Percentiles rank a stretch among this genome's conserved stretches.
Conservation (phyloP, 495 filamentous ascomycete species). For the Penicillium turbatum region DNA sequence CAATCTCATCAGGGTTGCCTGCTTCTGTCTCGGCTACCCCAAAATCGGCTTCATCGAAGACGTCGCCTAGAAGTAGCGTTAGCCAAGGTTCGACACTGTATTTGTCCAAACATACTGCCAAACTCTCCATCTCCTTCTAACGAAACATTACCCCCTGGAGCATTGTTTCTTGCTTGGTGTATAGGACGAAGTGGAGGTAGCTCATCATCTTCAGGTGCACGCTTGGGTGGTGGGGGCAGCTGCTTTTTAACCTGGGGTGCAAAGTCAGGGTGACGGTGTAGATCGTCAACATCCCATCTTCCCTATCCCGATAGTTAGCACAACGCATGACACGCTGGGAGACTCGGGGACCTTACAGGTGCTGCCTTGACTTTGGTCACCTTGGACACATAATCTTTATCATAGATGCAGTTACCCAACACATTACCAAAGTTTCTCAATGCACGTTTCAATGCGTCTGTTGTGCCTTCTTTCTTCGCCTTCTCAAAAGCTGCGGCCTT, state of each 20-base stretch:
- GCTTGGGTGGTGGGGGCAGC: constrained; percentile 36
- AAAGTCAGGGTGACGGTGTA: constrained; percentile 77
- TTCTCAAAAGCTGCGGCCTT: constrained; percentile 96
- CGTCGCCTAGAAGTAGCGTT: constrained; percentile 41
- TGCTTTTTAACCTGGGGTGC: constrained; percentile 57
- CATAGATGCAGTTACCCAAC: constrained; percentile 94
- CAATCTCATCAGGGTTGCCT: constrained; percentile 62
- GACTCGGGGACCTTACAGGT: constrained; percentile 39
- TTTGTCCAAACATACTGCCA: constrained; percentile 50
- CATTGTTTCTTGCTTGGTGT: constrained; percentile 18
- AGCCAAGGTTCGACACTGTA: constrained; percentile 6
- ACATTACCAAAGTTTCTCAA: constrained; percentile 93
- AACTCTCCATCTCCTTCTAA: constrained; percentile 54
- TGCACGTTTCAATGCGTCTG: constrained; percentile 86
- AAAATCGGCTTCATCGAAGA: constrained; percentile 75
- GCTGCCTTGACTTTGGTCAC: constrained; percentile 75
- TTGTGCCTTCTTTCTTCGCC: constrained; percentile 95
- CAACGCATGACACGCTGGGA: neutral
- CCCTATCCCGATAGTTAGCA: constrained; percentile 33
- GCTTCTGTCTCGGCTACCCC: constrained; percentile 47
- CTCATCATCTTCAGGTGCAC: constrained; percentile 33
- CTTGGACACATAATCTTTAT: constrained; percentile 84
- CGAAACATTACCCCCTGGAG: constrained; percentile 12
- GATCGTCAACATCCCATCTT: constrained; percentile 67
- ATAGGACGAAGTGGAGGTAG: constrained; percentile 33